Evolutionary conservation across 2,329 filamentous ascomycete genomes (phyloP), one percentile per base, ranked within the genome.

Genomic region (Colletotrichum chlorophyti): DNA sequence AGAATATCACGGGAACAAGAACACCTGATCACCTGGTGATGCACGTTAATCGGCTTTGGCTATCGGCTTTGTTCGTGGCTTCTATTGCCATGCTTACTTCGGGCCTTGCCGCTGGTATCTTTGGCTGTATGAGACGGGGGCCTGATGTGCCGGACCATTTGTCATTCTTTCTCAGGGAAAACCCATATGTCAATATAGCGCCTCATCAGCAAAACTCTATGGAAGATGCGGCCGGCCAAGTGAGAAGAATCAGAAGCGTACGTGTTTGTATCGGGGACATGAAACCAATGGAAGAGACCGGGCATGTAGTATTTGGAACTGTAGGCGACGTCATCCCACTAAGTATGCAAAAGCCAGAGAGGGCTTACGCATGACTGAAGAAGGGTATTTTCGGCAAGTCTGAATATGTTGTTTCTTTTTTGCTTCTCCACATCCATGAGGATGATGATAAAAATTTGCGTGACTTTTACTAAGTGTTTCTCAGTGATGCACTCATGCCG

Each of bases 61-160:
- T 57, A n/a, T 34, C 6, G 1, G 27, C 34, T 7, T 37, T 57
- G 1, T 31, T 50, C 15, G 15, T 50, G 2, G 41, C 45, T 10
- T 49, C 53, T 0, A 6, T 19, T 0, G 24, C 31, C 5, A 57
- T 57, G 53, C 15, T 50, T 1, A 9, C 31, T 5, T 41, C 53
- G 1, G 53, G 3, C 6, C 5, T 50, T 0, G 29, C 31, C 6
- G 45, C 45, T 1, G 24, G 62, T 58, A 8, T 71, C 65, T 57
- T 65, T 68, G 42, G 63, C 65, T 37, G 31, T 54, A 32, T 71
- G 63, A 48, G 68, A 65, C 31, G 64, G 59, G 53, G 70, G 66
- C 61, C 52, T 52, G 26, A 66, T 55, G 11, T 65, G 62, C 53
- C 68, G 65, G 24, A 66, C 68, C 43, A 69, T 53, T 29, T 65